Base-by-base conservation (phyloP, 2,329 filamentous ascomycete genomes). In the Trichoderma sp. region DNA sequence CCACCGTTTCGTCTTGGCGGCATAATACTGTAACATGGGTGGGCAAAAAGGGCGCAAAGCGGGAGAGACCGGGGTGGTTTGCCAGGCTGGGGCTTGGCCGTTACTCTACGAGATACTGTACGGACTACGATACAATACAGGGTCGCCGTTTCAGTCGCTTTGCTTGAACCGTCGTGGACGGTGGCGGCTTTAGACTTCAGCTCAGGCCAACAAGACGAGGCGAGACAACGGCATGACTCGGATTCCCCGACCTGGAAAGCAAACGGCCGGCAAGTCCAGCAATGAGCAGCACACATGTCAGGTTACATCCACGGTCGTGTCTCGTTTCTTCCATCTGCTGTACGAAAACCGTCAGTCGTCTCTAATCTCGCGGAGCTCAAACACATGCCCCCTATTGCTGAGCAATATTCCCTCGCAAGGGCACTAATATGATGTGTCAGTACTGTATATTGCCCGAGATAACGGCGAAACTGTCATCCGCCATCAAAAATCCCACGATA, bases 1-100 rank as follows among this genome's bases (percentile, higher is more conserved):
- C 53, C 53, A 67, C 64, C 64, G 64, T 67, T 67, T 67, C 53
- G 64, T 34, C 61, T 54, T 54, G 61, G 60, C 60, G 45, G 59
- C 59, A 63, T 63, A 37, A 37, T 37, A 42, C 17, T 25, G 17
- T 17, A 17, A 29, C 17, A 54, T 56, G 63, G 45, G 34, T 4
- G 15, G 59, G 32, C 22, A 34, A 54, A 64, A 64, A 64, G 50
- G 60, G 60, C 60, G 60, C 50, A 64, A 32, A 52, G 50, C 32
- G 57, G 57, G 9, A 45, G 57, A 60, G 42, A 60, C 39, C 3
- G 35, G 27, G 25, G 13, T 29, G 25, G 25, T 25, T 27, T 59
- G 56, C 56, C 29, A 59, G 25, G 56, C 56, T 59, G 35, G 25
- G 37, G 42, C 35, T 60, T 34, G 57, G 57, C 57, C 17, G 22